Base-by-base conservation (phyloP, 2,329 filamentous ascomycete species). In the Epichloe brachyelytri region DNA sequence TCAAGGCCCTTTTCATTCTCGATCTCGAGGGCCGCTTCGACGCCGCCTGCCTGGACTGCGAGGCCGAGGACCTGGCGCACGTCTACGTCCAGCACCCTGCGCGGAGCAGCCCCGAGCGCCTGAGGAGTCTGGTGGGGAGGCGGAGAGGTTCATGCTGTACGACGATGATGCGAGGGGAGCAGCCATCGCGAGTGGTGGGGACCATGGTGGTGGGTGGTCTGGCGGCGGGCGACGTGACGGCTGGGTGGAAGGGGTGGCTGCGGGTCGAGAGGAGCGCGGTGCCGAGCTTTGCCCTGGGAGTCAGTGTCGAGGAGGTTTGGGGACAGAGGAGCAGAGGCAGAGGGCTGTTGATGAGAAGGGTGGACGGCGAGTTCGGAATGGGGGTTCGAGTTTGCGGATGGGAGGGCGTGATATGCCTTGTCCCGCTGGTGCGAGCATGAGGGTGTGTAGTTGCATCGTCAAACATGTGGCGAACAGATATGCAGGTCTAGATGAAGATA, bases 11-110 rank as follows among this genome's bases (percentile, higher is more conserved):
- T 7, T 65, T 77, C 0, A 57, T 84, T 6, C 59, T 84, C 46
- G 80, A 83, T 57, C 60, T 74, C 2, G 76, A 79, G 44, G 67
- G 68, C 8, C 70, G 71, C 8, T 83, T 84, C 55, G 77, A 82
- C 52, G 64, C 72, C 2, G 72, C 71, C 6, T 67, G 72, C 2
- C 65, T 80, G 7, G 56, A 55, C 48, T 74, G 60, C 57, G 50
- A 52, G 41, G 52, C 56, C 7, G 54, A 61, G 0, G 70, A 78
- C 56, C 61, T 79, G 2, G 62, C 63, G 1, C 77, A 81, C 56
- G 65, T 79, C 37, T 72, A 80, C 58, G 61, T 80, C 20, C 71
- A 74, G 51, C 68, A 68, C 1, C 68, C 73, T 1, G 59, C 68
- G 1, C 65, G 59, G 19, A 43, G 53, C 47, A 56, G 51, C 26